These are phyloP conservation scores for Alisma plantagoaquatica DNA, from an alignment of 106 monocot species.

Conservation along the genomic window DNA sequence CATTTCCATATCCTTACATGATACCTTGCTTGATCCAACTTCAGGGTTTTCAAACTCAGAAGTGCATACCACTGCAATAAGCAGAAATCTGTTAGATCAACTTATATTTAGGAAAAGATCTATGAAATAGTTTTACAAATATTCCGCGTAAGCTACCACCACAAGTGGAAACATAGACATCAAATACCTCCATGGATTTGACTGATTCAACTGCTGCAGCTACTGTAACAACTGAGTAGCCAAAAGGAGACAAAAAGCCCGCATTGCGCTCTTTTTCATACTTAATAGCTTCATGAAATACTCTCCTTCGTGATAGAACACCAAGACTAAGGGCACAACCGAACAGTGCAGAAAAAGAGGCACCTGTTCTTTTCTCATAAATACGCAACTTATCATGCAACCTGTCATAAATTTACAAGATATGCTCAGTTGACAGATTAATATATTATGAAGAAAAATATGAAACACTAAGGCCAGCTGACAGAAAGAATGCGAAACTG, in stretches of 20 bases:
- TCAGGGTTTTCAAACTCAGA: slow-evolving; percentile 62
- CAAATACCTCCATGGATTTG: slow-evolving; percentile 82
- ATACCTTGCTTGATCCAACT: slow-evolving; percentile 33
- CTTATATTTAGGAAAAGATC: no score
- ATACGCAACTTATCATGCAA: slow-evolving; percentile 71
- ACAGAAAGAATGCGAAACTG: no score
- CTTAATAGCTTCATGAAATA: slow-evolving; percentile 75
- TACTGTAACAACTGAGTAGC: slow-evolving; percentile 79
- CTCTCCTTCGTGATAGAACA: slow-evolving; percentile 75
- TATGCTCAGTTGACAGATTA: no score
- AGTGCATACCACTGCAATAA: slow-evolving; percentile 96
- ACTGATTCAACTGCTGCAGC: slow-evolving; percentile 64
- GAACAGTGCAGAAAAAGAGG: slow-evolving; percentile 74
- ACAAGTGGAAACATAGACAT: no score
- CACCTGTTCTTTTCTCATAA: slow-evolving; percentile 50
- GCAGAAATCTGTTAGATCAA: no score
- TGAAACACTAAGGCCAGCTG: no score
- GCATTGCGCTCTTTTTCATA: slow-evolving; percentile 96
- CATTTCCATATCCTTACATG: slow-evolving; percentile 77
- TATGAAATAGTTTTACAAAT: no score
- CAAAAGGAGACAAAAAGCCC: slow-evolving; percentile 95
- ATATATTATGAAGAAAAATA: no score
- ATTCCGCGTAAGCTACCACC: no score
- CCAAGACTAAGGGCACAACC: slow-evolving; percentile 64
- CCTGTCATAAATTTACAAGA: no score